A percentile compares a stretch with the other conserved stretches of the same genome.
Conservation (phyloP, 805 yeast genomes). For the Ogataea salicorniae region DNA sequence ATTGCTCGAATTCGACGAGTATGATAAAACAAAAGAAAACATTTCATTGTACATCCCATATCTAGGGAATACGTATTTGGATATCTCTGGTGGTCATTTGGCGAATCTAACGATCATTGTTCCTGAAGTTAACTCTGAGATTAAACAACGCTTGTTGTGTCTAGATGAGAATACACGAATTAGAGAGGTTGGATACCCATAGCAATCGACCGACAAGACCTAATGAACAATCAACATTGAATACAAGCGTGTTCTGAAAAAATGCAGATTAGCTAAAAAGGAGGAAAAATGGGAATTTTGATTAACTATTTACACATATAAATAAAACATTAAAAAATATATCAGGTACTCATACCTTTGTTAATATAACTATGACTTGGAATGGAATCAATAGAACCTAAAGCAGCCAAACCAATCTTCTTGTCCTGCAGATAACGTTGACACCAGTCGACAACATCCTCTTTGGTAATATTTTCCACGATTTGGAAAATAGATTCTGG, state of each 20-base stretch:
- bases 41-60: background rate
- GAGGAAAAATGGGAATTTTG: background rate
- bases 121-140: background rate
- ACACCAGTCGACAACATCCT: conserved; percentile 86
- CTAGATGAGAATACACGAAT: background rate
- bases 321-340: background rate
- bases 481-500: conserved; percentile 71
- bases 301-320: background rate
- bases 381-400: conserved; percentile 72
- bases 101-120: background rate
- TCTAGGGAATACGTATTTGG: background rate
- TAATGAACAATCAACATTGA: no score
- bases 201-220: no score
- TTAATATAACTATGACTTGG: conserved; percentile 61
- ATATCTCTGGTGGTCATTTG: background rate
- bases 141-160: background rate
- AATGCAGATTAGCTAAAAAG: background rate
- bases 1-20: no score
- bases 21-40: no score
- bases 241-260: no score
- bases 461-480: conserved; percentile 71
- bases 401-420: conserved; percentile 86
- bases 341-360: conserved; percentile 24
- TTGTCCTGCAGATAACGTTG: conserved; percentile 69
- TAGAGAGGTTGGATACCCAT: background rate